Percentiles rank a stretch among this genome's conserved stretches.
Conservation (phyloP, 2,329 filamentous ascomycete genomes). For the Scedosporium aurantiacum region DNA sequence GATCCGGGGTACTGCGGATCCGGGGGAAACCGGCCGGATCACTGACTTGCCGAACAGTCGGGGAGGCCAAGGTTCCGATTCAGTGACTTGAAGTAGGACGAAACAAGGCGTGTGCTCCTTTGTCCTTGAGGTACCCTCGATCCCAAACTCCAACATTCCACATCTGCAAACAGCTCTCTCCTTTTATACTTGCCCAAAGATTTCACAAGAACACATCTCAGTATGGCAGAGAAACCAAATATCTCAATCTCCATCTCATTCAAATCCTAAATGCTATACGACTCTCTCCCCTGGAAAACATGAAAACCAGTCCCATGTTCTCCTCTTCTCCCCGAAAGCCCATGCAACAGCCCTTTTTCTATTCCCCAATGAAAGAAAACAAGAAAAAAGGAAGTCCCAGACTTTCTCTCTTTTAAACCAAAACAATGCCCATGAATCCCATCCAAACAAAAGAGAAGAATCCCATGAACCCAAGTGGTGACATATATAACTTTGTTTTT, state of each 20-base stretch:
- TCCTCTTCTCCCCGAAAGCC: not conserved
- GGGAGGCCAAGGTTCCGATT: too few relatives aligned
- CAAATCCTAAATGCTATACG: not conserved
- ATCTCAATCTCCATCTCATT: not conserved
- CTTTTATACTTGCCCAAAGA: too few relatives aligned
- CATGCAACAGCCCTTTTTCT: not conserved
- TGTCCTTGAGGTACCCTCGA: too few relatives aligned
- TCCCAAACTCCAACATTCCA: too few relatives aligned
- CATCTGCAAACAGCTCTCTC: too few relatives aligned
- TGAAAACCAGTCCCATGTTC: not conserved
- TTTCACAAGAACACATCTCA: not conserved
- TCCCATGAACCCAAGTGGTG: not conserved
- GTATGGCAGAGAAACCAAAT: not conserved
- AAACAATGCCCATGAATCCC: not conserved
- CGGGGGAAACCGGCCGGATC: too few relatives aligned
- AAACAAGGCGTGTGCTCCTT: too few relatives aligned
- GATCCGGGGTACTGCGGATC: too few relatives aligned
- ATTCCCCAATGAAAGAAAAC: not conserved
- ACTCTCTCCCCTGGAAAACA: not conserved
- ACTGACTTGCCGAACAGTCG: too few relatives aligned
- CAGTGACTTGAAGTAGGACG: too few relatives aligned
- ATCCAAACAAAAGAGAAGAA: not conserved
- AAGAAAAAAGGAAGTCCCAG: not conserved
- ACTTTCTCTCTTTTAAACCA: not conserved
- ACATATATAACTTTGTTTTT: not conserved